Evolutionary conservation across 139 green algal genomes (phyloP).

Genomic region (Pseudopediastrum boryanum): DNA sequence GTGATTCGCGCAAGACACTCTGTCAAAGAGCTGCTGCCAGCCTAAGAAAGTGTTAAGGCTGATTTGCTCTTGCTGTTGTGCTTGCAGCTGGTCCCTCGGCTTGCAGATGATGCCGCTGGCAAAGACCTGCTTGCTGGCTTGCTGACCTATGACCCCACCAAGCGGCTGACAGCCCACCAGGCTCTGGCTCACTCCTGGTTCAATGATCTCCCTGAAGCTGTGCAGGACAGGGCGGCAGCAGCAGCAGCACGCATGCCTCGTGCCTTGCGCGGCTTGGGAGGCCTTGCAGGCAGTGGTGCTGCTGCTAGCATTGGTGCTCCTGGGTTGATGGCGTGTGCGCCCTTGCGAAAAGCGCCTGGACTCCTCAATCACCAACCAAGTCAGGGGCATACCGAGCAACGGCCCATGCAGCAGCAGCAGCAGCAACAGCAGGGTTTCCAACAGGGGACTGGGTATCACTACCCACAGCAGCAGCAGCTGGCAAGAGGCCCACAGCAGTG

Average conservation of each 20-base stretch:
- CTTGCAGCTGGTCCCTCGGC: conserved; percentile 39
- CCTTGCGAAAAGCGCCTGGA: not conserved
- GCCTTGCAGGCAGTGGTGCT: conserved; percentile 9
- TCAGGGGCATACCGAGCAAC: not conserved
- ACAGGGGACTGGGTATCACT: not conserved
- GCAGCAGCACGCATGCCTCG: not conserved
- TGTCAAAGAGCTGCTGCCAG: no score
- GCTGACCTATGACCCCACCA: conserved; percentile 73
- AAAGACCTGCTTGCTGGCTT: conserved; percentile 46
- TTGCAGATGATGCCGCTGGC: conserved; percentile 37
- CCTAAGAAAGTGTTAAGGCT: no score
- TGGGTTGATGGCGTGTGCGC: not conserved
- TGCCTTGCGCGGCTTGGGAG: not conserved
- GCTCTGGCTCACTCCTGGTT: conserved; percentile 79
- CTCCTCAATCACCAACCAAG: not conserved
- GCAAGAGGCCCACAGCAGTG: no score
- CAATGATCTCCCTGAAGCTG: conserved; percentile 33
- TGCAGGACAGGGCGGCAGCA: not conserved
- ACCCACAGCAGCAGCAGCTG: not conserved
- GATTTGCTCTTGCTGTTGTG: not conserved
- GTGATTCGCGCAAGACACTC: no score
- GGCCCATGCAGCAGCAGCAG: conserved; percentile 8
- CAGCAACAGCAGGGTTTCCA: conserved; percentile 1
- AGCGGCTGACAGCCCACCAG: conserved; percentile 62
- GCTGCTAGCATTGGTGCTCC: not conserved